Base-by-base conservation (phyloP, 768 basidiomycete genomes). In the Dictyophora rubrovolvata region DNA sequence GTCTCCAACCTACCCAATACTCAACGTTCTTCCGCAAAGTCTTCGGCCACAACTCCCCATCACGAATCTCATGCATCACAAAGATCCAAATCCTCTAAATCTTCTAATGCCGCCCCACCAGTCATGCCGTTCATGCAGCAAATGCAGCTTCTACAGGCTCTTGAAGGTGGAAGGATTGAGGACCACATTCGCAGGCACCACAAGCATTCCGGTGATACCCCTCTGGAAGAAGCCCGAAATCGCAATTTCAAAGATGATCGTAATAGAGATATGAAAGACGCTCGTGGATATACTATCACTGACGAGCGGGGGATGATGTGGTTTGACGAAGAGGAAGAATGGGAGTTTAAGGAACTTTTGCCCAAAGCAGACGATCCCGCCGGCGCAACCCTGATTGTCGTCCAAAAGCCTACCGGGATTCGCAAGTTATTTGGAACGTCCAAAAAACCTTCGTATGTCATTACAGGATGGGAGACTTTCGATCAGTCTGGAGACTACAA, bases 311-410 rank as follows among this genome's bases (percentile, higher is more conserved):
- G 57, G 14, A 59, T 59, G 57, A 53, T 59, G 11, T 59, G 57
- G 57, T 59, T 59, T 52, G 57, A 59, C 23, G 57, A 59, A 33
- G 57, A 59, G 47, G 57, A 59, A n/a, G 48, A 59, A 34, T 59
- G 57, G 57, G 57, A 59, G 48, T 59, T 59, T 59, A 36, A 48
- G 5, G 50, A 35, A 51, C 50, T 59, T 11, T 20, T 59, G 5
- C 57, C 57, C 42, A 42, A 42, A 42, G 42, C 12, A 42, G 42
- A 12, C n/a, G 42, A 42, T 12, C 4, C 42, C 42, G 42, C 14
- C 42, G 42, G 2, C 10, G 42, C 42, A 12, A 2, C n/a, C 42
- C 42, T 9, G n/a, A n/a, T n/a, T n/a, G 42, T 42, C 42, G n/a
- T n/a, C 10, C 42, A 42, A 42, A 42, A 42, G 42, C 42, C 12